phyloP scores from a whole-genome alignment of 768 basidiomycete genomes.

The Psilocybe cyanescens region DNA sequence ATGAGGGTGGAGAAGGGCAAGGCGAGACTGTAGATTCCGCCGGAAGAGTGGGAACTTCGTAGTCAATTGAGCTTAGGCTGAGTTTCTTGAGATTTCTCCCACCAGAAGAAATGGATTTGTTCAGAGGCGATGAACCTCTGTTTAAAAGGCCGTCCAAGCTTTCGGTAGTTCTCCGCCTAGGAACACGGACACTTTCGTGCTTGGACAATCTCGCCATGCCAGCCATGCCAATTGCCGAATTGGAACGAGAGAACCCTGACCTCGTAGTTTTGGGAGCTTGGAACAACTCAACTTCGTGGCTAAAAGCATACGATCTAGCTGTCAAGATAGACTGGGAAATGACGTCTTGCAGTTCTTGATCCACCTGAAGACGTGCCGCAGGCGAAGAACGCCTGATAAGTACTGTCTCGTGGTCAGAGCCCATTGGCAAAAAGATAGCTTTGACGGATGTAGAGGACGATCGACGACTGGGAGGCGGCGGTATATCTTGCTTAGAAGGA shows the following conservation, averaged over 20 bases:
- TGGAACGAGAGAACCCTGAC: constrained; percentile 53
- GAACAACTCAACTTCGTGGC: constrained; percentile 56
- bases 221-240: constrained; percentile 62
- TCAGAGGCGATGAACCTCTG: constrained; percentile 26
- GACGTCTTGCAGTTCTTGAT: constrained; percentile 80
- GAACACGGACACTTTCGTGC: constrained; percentile 73
- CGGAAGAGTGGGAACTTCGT: constrained; percentile 9
- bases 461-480: constrained; percentile 50
- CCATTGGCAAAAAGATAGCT: constrained; percentile 56
- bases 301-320: constrained; percentile 67
- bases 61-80: constrained; percentile 36
- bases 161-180: constrained; percentile 56
- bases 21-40: constrained; percentile 15
- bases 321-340: constrained; percentile 74
- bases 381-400: constrained; percentile 71
- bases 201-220: constrained; percentile 65
- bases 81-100: constrained; percentile 38
- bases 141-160: constrained; percentile 35
- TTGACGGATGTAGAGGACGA: constrained; percentile 70
- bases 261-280: constrained; percentile 50
- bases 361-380: constrained; percentile 69
- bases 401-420: constrained; percentile 59
- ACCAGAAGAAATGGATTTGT: constrained; percentile 24
- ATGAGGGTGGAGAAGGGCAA: constrained; percentile 42
- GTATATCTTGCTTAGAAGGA: constrained; percentile 22